Conservation (phyloP, 225 moss, liverwort and hornwort genomes). For the Pseudoscleropodium purum region DNA sequence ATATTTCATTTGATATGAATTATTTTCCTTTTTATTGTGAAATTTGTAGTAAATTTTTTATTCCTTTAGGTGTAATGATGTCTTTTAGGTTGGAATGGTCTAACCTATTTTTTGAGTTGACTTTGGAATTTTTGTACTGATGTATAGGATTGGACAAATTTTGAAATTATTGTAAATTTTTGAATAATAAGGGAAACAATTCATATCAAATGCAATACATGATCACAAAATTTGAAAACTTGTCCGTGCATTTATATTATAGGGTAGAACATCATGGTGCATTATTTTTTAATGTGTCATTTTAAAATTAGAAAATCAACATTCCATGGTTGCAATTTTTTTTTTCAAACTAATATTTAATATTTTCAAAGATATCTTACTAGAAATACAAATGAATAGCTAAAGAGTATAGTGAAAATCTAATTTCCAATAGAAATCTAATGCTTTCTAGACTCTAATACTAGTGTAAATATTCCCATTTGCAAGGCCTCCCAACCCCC, state of each 20-base stretch:
- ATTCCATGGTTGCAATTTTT: not conserved
- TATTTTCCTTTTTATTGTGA: not conserved
- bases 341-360: not conserved
- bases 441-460: not conserved
- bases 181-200: no score
- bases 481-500: fast-evolving
- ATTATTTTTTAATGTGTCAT: no score
- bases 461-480: not conserved
- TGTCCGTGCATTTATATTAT: not conserved
- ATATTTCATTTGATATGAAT: not conserved
- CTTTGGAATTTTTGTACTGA: not conserved
- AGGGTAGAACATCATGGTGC: no score
- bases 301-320: not conserved
- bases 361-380: no score
- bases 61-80: no score
- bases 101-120: fast-evolving
- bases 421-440: not conserved
- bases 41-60: not conserved
- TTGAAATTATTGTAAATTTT: not conserved
- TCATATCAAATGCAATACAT: not conserved
- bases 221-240: not conserved
- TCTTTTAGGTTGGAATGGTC: fast-evolving
- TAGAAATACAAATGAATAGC: not conserved
- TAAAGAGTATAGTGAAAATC: fast-evolving
- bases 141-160: fast-evolving